phyloP scores from a whole-genome alignment of 2,329 filamentous ascomycete species.

The Torrubiellomyces zombiae region DNA sequence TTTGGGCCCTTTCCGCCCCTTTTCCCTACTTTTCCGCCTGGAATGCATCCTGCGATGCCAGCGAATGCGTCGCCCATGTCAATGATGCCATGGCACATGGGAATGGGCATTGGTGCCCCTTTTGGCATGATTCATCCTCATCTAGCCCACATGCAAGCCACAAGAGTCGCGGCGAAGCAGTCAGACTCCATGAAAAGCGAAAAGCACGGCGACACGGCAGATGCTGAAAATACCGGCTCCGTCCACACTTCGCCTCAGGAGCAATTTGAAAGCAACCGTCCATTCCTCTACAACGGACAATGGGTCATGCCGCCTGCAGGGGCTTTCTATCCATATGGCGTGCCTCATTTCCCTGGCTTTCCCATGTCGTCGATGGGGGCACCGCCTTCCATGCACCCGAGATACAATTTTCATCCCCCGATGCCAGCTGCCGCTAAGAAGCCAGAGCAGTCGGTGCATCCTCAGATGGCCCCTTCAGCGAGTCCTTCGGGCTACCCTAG shows the following conservation, averaged over 20 bases:
- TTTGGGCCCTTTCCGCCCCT: slow-evolving; percentile 15
- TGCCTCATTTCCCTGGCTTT: slow-evolving; percentile 13
- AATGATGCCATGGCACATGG: slow-evolving; percentile 24
- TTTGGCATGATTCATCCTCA: slow-evolving; percentile 11
- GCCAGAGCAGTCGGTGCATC: slow-evolving; percentile 6
- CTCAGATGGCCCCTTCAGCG: slow-evolving; percentile 6
- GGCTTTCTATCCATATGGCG: slow-evolving; percentile 11
- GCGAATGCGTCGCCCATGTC: slow-evolving; percentile 15
- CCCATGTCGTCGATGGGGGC: slow-evolving; percentile 10
- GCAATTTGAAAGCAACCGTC: slow-evolving; percentile 27
- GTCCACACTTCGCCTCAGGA: slow-evolving; percentile 22
- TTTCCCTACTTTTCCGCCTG: slow-evolving; percentile 14
- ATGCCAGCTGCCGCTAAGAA: slow-evolving; percentile 8
- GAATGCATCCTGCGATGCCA: slow-evolving; percentile 14
- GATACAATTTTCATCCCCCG: slow-evolving; percentile 7
- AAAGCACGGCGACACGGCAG: slow-evolving; percentile 15
- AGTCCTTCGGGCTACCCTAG: slow-evolving; percentile 4
- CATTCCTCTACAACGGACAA: slow-evolving; percentile 28
- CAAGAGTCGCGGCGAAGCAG: slow-evolving; percentile 7
- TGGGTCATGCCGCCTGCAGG: slow-evolving; percentile 19
- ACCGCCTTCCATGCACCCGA: slow-evolving; percentile 3
- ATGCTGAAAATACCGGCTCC: slow-evolving; percentile 15
- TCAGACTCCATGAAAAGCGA: slow-evolving; percentile 9
- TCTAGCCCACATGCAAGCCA: slow-evolving; percentile 8
- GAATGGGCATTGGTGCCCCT: slow-evolving; percentile 15